phyloP scores from a whole-genome alignment of 2,329 filamentous ascomycete genomes.

The Nemania sp. region DNA sequence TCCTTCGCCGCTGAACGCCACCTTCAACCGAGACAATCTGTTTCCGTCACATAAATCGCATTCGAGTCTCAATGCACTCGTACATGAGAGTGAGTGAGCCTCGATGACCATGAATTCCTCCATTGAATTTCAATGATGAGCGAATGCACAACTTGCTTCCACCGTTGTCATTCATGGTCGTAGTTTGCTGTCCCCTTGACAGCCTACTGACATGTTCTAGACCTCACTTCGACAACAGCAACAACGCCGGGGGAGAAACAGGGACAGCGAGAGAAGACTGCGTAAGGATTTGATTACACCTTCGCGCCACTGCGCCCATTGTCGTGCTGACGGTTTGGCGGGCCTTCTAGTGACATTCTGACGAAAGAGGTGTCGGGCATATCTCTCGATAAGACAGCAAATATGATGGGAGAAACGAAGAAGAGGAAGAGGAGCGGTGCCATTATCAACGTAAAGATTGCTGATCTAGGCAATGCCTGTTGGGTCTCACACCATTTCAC shows the following conservation, averaged over 20 bases:
- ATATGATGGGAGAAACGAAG: constrained; percentile 64
- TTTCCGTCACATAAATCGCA: constrained; percentile 67
- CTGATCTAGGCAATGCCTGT: constrained; percentile 95
- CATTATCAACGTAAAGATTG: constrained; percentile 98
- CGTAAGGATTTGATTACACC: constrained; percentile 63
- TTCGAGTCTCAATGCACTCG: constrained; percentile 80
- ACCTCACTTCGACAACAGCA: constrained; percentile 53
- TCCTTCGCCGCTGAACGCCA: constrained; percentile 91
- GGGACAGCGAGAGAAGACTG: constrained; percentile 87
- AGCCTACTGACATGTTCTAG: constrained; percentile 35
- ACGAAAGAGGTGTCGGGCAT: constrained; percentile 94
- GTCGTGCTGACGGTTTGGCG: constrained; percentile 15
- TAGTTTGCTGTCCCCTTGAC: background rate
- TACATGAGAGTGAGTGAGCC: constrained; percentile 70
- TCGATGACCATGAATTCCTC: background rate
- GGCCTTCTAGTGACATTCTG: constrained; percentile 71
- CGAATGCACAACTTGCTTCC: background rate
- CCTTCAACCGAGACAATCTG: constrained; percentile 80
- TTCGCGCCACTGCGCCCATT: background rate
- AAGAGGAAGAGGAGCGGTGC: constrained; percentile 59
- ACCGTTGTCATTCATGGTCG: background rate
- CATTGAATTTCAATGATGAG: background rate
- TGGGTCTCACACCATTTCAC: constrained; percentile 99
- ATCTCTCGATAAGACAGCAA: constrained; percentile 75
- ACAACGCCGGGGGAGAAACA: constrained; percentile 67